Percentiles rank a stretch among this genome's conserved stretches.
Conservation (phyloP, 768 basidiomycete genomes). For the Pisolithus marmoratus region DNA sequence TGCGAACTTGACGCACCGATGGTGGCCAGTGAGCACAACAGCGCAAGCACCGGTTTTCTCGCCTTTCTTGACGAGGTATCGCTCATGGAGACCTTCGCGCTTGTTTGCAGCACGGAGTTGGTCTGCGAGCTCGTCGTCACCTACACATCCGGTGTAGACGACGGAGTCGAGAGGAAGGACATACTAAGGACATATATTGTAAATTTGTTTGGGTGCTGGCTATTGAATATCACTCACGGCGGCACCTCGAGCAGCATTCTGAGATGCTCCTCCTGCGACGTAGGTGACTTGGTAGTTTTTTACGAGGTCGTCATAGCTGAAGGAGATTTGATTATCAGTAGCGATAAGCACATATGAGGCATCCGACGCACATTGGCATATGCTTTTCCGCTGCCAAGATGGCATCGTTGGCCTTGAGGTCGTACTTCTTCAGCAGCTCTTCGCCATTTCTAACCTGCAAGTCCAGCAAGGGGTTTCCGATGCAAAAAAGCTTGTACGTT, state of each 20-base stretch:
- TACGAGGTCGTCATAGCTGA: slow-evolving; percentile 85
- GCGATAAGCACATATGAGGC: neutral
- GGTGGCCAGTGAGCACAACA: slow-evolving; percentile 88
- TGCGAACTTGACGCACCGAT: slow-evolving; percentile 53
- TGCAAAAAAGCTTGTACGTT: slow-evolving; percentile 69
- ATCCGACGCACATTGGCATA: slow-evolving; percentile 60
- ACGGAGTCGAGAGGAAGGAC: slow-evolving; percentile 83
- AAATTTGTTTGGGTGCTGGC: slow-evolving; percentile 1
- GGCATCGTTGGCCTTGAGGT: slow-evolving; percentile 89
- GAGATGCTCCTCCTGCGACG: slow-evolving; percentile 95
- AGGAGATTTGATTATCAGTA: neutral
- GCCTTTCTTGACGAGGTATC: slow-evolving; percentile 83
- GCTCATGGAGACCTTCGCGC: slow-evolving; percentile 83
- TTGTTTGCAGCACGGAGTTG: slow-evolving; percentile 88
- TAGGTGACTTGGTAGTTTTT: slow-evolving; percentile 74
- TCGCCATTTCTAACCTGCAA: slow-evolving; percentile 90
- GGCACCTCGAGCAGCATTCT: slow-evolving; percentile 94
- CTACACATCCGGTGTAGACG: slow-evolving; percentile 92
- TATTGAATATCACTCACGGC: slow-evolving; percentile 55
- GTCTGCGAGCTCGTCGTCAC: slow-evolving; percentile 85
- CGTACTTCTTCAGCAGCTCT: slow-evolving; percentile 81
- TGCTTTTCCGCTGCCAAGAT: slow-evolving; percentile 92
- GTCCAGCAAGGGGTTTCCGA: slow-evolving; percentile 96
- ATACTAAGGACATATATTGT: slow-evolving; percentile 50
- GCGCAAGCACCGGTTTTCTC: slow-evolving; percentile 95